Evolutionary conservation across 495 filamentous ascomycete genomes (phyloP).

Genomic region (Wilcoxina mikolae): DNA sequence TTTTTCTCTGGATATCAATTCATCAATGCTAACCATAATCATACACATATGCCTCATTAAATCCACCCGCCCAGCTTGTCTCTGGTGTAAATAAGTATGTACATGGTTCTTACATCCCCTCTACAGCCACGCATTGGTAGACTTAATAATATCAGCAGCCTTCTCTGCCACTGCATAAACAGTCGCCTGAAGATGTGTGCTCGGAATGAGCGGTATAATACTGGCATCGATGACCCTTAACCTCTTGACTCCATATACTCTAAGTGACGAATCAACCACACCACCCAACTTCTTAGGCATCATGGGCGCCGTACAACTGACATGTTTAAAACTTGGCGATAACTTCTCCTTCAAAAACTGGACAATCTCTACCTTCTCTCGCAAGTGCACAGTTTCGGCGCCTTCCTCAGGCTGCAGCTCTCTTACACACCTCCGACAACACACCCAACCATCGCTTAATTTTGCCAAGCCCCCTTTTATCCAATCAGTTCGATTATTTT

Average conservation of each 20-base stretch:
- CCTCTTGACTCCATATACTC: conserved; percentile 36
- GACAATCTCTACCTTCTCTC: conserved; percentile 23
- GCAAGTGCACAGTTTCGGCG: conserved; percentile 14
- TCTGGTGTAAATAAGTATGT: too few species aligned
- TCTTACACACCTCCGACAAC: too few species aligned
- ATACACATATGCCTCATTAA: too few species aligned
- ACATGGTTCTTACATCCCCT: too few species aligned
- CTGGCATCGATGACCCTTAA: conserved; percentile 43
- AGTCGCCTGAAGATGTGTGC: conserved; percentile 38
- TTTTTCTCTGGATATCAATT: too few species aligned
- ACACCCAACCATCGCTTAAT: too few species aligned
- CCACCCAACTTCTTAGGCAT: conserved; percentile 35
- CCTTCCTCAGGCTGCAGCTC: too few species aligned
- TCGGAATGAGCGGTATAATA: conserved; percentile 41
- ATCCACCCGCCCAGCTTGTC: too few species aligned
- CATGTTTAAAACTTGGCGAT: conserved; percentile 28
- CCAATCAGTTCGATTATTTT: too few species aligned
- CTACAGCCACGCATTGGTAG: too few species aligned
- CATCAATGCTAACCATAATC: too few species aligned
- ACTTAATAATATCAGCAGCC: conserved; percentile 14
- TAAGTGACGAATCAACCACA: conserved; percentile 32
- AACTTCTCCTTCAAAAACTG: conserved; percentile 15
- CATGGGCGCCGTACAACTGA: conserved; percentile 34
- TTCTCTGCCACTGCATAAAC: conserved; percentile 48
- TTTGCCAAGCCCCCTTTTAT: too few species aligned